Evolutionary conservation across 2,329 filamentous ascomycete species (phyloP).

Genomic region (Penicillium sp.): DNA sequence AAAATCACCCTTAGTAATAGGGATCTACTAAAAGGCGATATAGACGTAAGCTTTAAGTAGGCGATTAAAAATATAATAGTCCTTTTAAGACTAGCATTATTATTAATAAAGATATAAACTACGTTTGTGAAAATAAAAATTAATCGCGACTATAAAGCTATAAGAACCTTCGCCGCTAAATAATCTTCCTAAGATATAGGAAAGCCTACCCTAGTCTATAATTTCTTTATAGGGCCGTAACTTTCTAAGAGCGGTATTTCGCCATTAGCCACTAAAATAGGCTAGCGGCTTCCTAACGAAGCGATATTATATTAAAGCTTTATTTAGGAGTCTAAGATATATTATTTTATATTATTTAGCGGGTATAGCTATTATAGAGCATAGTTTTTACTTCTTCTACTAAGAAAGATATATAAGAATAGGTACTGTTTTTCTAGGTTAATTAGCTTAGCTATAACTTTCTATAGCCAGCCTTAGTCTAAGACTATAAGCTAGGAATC

Average conservation of each 20-base stretch:
- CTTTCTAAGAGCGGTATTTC: neutral
- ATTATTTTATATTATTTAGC: slow-evolving; percentile 14
- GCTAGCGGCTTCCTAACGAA: neutral
- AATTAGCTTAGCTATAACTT: neutral
- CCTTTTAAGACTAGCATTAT: slow-evolving; percentile 7
- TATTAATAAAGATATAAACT: slow-evolving; percentile 22
- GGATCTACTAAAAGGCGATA: neutral
- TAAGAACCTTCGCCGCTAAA: neutral
- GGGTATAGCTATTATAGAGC: slow-evolving; percentile 7
- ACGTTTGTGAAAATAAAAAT: slow-evolving; percentile 25
- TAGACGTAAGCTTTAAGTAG: neutral
- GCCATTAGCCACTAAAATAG: slow-evolving; percentile 2
- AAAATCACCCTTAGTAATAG: too few relatives aligned
- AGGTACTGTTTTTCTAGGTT: slow-evolving; percentile 6
- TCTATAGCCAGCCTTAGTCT: slow-evolving; percentile 3
- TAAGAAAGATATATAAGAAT: slow-evolving; percentile 11
- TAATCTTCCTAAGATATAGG: neutral
- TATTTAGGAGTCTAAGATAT: slow-evolving; percentile 5
- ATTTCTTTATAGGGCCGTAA: neutral
- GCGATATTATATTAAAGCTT: slow-evolving; percentile 6
- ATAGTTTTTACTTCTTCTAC: slow-evolving; percentile 3
- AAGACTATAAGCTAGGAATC: slow-evolving; percentile 4
- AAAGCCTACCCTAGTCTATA: neutral
- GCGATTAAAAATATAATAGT: slow-evolving; percentile 8
- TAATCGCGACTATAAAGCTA: slow-evolving; percentile 10